Conservation (phyloP, 2,329 filamentous ascomycete genomes). For the Blastomyces emzantsi region DNA sequence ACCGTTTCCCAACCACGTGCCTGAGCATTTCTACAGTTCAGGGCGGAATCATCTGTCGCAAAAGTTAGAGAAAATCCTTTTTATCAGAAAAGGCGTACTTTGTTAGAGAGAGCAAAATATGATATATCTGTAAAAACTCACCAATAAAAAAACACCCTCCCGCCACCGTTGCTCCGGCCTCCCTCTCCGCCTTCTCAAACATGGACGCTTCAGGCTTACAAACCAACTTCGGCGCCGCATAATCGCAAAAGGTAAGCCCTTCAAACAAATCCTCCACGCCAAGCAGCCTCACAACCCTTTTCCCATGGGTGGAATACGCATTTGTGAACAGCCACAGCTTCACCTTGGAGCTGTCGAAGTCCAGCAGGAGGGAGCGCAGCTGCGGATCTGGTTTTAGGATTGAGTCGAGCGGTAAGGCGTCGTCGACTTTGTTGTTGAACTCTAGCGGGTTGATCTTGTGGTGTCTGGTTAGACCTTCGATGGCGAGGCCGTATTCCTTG, state of each 20-base stretch:
- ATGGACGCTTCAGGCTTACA: conserved; percentile 82
- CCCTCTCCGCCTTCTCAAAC: conserved; percentile 80
- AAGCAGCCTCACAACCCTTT: conserved; percentile 69
- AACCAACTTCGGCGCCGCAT: conserved; percentile 59
- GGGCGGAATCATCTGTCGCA: conserved; percentile 66
- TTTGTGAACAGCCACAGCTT: conserved; percentile 94
- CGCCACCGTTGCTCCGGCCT: conserved; percentile 58
- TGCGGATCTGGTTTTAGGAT: conserved; percentile 71
- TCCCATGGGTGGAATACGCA: conserved; percentile 82
- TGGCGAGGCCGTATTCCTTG: conserved; percentile 90
- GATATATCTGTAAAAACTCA: conserved; percentile 39
- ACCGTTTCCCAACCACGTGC: conserved; percentile 76
- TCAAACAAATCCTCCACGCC: conserved; percentile 85
- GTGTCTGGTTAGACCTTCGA: conserved; percentile 86
- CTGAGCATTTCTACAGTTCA: conserved; percentile 70
- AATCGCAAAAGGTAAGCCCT: conserved; percentile 92
- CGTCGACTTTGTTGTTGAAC: conserved; percentile 91
- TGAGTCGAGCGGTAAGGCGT: conserved; percentile 77
- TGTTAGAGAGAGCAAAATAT: no score
- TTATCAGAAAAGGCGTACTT: conserved; percentile 5
- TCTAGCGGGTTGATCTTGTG: conserved; percentile 93
- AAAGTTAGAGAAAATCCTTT: background rate
- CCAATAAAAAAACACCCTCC: conserved; percentile 76
- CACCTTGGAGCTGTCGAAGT: conserved; percentile 75
- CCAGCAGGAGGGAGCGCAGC: conserved; percentile 65